phyloP scores from a whole-genome alignment of 192 early-diverging fungal genomes.

The Podila horticola region DNA sequence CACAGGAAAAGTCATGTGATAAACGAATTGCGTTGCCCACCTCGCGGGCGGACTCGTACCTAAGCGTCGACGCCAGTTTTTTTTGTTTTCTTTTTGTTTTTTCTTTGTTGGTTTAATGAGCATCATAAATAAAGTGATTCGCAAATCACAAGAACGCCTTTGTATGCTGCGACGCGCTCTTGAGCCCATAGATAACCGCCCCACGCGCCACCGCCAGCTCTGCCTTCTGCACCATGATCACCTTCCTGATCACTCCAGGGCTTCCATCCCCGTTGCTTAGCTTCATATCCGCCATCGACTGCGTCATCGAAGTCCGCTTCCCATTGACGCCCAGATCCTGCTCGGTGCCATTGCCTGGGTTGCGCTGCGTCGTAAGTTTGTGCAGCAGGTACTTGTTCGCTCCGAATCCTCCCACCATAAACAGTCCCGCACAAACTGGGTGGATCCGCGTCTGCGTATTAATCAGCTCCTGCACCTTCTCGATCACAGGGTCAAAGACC shows the following conservation, averaged over 20 bases:
- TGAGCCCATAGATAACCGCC: slow-evolving; percentile 53
- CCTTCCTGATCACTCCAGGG: slow-evolving; percentile 44
- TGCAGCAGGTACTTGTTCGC: slow-evolving; percentile 58
- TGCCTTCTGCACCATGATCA: slow-evolving; percentile 47
- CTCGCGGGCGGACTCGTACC: too few relatives aligned
- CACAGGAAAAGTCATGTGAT: too few relatives aligned
- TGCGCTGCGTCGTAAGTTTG: slow-evolving; percentile 4
- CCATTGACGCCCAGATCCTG: neutral
- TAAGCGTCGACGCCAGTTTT: too few relatives aligned
- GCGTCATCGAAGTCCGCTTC: slow-evolving; percentile 6
- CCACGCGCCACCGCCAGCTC: slow-evolving; percentile 51
- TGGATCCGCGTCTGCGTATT: slow-evolving; percentile 44
- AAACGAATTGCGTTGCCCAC: too few relatives aligned
- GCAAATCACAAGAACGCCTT: slow-evolving; percentile 38
- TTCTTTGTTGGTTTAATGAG: too few relatives aligned
- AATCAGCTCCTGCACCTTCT: slow-evolving; percentile 50
- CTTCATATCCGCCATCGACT: slow-evolving; percentile 31
- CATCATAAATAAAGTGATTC: too few relatives aligned
- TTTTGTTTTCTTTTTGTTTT: too few relatives aligned
- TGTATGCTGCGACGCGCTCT: slow-evolving; percentile 49
- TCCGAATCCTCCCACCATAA: slow-evolving; percentile 64
- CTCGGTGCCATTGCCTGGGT: neutral
- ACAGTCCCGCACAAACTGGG: slow-evolving; percentile 52
- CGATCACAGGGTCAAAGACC: slow-evolving; percentile 63
- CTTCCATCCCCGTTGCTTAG: slow-evolving; percentile 11